phyloP scores from a whole-genome alignment of 306 rosid species.

The Pyrus communis region DNA sequence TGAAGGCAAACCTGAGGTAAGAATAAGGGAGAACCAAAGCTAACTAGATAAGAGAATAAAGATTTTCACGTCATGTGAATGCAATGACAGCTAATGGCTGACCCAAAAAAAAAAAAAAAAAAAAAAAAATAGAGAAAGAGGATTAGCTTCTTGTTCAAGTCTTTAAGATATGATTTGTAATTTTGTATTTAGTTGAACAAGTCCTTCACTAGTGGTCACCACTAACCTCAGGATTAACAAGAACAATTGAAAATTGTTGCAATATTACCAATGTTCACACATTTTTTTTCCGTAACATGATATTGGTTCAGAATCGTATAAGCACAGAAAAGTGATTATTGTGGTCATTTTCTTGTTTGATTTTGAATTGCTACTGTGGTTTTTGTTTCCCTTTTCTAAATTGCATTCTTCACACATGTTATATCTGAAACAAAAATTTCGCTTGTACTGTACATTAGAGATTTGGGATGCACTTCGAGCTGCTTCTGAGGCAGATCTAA shows the following conservation, averaged over 20 bases:
- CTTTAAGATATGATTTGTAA: background rate
- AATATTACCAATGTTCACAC: background rate
- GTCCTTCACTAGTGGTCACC: background rate
- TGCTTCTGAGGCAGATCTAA: conserved; percentile 89
- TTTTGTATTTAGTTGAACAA: background rate
- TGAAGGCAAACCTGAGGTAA: background rate
- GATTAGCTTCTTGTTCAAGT: background rate
- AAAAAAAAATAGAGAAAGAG: background rate
- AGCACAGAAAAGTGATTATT: background rate
- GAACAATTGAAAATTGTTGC: background rate
- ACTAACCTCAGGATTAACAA: background rate
- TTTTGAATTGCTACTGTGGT: background rate
- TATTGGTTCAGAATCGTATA: background rate
- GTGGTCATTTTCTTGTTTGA: background rate
- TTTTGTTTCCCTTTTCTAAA: background rate
- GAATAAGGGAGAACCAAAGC: background rate
- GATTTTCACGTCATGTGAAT: background rate
- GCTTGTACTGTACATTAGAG: conserved; percentile 47
- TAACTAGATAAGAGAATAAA: background rate
- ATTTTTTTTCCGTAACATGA: background rate
- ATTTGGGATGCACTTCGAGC: conserved; percentile 99
- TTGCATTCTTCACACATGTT: background rate
- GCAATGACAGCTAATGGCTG: conserved; percentile 15
- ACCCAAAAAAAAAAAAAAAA: background rate
- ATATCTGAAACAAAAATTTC: conserved; percentile 16